phyloP scores from a whole-genome alignment of 2,329 filamentous ascomycete genomes.

The Fulvia fulva region DNA sequence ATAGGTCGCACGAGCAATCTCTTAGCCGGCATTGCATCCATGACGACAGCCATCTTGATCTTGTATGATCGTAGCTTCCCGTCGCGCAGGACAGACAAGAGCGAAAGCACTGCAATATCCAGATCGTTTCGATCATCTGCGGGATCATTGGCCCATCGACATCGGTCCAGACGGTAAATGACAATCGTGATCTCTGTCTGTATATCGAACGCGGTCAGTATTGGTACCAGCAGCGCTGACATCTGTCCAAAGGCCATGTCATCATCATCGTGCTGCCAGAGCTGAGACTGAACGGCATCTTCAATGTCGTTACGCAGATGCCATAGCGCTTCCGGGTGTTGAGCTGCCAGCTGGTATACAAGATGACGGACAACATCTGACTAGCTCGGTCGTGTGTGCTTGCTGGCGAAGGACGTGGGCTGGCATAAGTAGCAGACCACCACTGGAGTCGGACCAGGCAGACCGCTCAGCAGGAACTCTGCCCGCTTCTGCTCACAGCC shows the following conservation, averaged over 20 bases:
- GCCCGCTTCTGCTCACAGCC: background rate
- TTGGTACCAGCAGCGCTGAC: background rate
- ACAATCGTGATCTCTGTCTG: background rate
- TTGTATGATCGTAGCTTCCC: background rate
- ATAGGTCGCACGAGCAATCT: background rate
- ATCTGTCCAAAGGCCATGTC: background rate
- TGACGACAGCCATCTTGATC: background rate
- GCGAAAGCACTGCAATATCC: background rate
- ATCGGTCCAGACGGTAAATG: slow-evolving; percentile 1
- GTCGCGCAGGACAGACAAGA: background rate
- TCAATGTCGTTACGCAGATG: background rate
- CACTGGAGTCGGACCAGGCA: no score
- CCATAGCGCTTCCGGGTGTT: background rate
- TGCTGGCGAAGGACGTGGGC: no score
- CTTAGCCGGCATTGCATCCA: background rate
- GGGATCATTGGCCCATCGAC: background rate
- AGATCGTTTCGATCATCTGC: background rate
- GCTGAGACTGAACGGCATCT: background rate
- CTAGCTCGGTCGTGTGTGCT: background rate
- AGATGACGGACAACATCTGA: background rate
- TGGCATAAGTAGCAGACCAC: no score
- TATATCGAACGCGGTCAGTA: background rate
- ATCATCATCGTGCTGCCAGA: background rate
- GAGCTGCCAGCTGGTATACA: slow-evolving; percentile 1
- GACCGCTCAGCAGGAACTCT: no score